Evolutionary conservation across 129 eudicot genomes (phyloP).

Genomic region (Lactuca sativa): DNA sequence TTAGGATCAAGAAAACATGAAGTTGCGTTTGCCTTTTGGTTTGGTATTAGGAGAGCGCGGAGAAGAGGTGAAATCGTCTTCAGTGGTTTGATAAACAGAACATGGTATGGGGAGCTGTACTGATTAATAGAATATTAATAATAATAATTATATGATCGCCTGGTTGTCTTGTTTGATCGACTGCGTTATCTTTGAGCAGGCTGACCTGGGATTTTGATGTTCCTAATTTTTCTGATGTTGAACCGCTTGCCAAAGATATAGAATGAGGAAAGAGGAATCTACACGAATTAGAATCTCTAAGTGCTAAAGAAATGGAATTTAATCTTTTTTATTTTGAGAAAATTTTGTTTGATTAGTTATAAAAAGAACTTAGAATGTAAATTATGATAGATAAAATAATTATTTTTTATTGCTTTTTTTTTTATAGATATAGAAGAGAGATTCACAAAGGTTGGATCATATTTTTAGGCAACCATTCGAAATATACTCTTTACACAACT

Average conservation of each 20-base stretch:
- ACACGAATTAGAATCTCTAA: not conserved
- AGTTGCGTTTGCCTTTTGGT: not conserved
- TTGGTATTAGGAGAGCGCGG: not conserved
- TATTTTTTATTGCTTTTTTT: too few species aligned
- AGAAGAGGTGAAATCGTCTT: conserved; percentile 21
- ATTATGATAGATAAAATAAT: not conserved
- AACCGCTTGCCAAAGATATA: not conserved
- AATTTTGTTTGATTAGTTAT: not conserved
- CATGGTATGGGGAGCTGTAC: conserved; percentile 12
- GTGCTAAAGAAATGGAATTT: not conserved
- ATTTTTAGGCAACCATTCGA: too few species aligned
- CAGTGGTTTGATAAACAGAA: conserved; percentile 14
- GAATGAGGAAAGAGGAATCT: not conserved
- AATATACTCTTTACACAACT: too few species aligned
- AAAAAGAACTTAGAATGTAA: too few species aligned
- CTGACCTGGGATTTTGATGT: conserved; percentile 8
- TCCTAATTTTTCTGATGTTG: conserved; percentile 4
- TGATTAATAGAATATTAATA: not conserved
- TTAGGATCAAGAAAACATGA: conserved; percentile 11
- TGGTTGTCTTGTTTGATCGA: conserved; percentile 16
- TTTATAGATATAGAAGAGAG: too few species aligned
- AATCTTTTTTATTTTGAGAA: not conserved
- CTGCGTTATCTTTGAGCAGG: conserved; percentile 22
- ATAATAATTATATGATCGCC: conserved; percentile 8
- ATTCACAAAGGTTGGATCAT: too few species aligned